phyloP scores from a whole-genome alignment of 495 filamentous ascomycete genomes.

The Neurospora discreta region DNA sequence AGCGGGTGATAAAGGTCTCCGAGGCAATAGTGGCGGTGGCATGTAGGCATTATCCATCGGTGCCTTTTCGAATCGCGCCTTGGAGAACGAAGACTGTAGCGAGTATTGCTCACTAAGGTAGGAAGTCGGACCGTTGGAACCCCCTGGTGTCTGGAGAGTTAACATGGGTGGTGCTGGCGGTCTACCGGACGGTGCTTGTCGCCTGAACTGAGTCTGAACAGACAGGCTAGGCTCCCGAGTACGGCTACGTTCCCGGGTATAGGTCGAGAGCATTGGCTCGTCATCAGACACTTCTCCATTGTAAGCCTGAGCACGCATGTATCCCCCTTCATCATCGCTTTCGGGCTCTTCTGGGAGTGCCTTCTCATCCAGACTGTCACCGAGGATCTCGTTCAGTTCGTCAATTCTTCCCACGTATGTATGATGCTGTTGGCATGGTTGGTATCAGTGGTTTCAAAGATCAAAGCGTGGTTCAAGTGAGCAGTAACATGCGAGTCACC shows the following conservation, averaged over 20 bases:
- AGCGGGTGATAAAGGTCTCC: slow-evolving; percentile 31
- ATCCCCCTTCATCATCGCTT: slow-evolving; percentile 48
- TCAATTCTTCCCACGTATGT: slow-evolving; percentile 83
- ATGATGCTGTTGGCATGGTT: slow-evolving; percentile 45
- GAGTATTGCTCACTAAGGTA: slow-evolving; percentile 20
- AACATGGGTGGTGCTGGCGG: slow-evolving; percentile 3
- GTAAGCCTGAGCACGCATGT: slow-evolving; percentile 26
- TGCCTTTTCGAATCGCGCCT: slow-evolving; percentile 30
- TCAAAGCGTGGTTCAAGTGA: not conserved
- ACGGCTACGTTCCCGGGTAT: not conserved
- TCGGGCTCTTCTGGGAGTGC: slow-evolving; percentile 69
- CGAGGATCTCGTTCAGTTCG: slow-evolving; percentile 64
- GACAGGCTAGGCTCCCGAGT: not conserved
- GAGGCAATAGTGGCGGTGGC: slow-evolving; percentile 57
- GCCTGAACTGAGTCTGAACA: not conserved
- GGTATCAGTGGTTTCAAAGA: not conserved
- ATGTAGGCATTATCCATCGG: slow-evolving; percentile 41
- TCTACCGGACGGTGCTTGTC: slow-evolving; percentile 1
- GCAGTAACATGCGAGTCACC: slow-evolving; percentile 28
- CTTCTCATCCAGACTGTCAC: slow-evolving; percentile 50
- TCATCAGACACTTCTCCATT: slow-evolving; percentile 35
- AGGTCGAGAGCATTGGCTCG: slow-evolving; percentile 24
- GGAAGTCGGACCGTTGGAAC: slow-evolving; percentile 10
- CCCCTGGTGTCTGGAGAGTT: slow-evolving; percentile 6
- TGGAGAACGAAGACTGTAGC: slow-evolving; percentile 39